Evolutionary conservation across 2,329 filamentous ascomycete species (phyloP).

Genomic region (Leptographium lundbergii): DNA sequence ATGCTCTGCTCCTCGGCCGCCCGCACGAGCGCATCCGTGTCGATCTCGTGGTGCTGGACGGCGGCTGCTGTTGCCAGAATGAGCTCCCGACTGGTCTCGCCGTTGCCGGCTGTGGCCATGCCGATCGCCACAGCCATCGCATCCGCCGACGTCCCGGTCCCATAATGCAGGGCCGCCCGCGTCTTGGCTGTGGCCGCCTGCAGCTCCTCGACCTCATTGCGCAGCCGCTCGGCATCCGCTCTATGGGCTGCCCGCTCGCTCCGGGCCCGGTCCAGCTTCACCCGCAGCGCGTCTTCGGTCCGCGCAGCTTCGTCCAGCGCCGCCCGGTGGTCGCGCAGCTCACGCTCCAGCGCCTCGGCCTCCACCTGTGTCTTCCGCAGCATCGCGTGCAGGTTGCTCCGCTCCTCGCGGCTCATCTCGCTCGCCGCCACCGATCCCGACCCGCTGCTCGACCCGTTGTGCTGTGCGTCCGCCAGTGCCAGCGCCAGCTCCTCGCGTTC

Average conservation of each 20-base stretch:
- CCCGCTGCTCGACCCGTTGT: constrained; percentile 9
- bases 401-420: constrained; percentile 38
- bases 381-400: constrained; percentile 46
- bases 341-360: constrained; percentile 57
- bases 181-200: constrained; percentile 26
- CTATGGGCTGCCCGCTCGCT: constrained; percentile 49
- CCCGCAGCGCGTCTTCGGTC: constrained; percentile 47
- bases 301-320: constrained; percentile 44
- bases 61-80: constrained; percentile 2
- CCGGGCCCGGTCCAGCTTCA: constrained; percentile 57
- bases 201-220: constrained; percentile 40
- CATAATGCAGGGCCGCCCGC: constrained; percentile 15
- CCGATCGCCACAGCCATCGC: background rate
- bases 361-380: constrained; percentile 51
- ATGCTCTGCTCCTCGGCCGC: constrained; percentile 51
- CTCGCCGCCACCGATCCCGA: constrained; percentile 7
- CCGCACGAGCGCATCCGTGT: constrained; percentile 46
- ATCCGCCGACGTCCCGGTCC: background rate
- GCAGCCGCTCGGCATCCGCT: constrained; percentile 40
- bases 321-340: constrained; percentile 56
- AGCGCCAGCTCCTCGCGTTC: constrained; percentile 28
- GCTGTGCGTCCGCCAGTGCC: constrained; percentile 20
- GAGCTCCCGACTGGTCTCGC: constrained; percentile 6
- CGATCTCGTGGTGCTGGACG: constrained; percentile 24
- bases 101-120: background rate